Evolutionary conservation across 1,284 basidiomycete genomes (phyloP), one percentile per base, ranked within the genome.

Genomic region (Malassezia obtusa): DNA sequence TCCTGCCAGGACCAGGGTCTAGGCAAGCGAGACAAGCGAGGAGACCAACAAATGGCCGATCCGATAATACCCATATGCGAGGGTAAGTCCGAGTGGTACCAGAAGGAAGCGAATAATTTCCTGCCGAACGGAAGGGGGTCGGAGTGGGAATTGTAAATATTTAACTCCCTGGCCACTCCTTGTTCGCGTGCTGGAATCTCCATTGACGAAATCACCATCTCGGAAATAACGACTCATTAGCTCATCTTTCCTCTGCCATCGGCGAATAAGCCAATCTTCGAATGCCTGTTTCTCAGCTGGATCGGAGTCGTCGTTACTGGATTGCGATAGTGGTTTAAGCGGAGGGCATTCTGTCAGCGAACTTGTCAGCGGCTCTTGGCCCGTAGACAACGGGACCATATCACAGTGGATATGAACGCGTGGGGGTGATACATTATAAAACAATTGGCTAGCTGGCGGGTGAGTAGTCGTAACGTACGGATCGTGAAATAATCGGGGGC

Each of bases 381-480:
- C 19, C 22, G 45, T 10, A 4, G 22, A 36, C 11, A 49, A 17
- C 2, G 47, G 47, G 14, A 49, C 24, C 2, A 49, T 7, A 12
- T 49, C 37, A 14, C 47, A 49, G 31, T 49, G 47, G 4, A 49
- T 15, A 25, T 49, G 47, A 6, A 49, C 26, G 2, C 14, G 2
- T 1, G 47, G 35, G 3, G 47, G 47, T 1, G 47, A 47, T 4
- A 47, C 19, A 37, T 35, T 35, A 8, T 9, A 6, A 5, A 47
- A 26, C 1, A 47, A 15, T 21, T 47, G 45, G n/a, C n/a, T 14
- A 2, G 30, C 43, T 45, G 19, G 14, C n/a, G n/a, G n/a, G n/a
- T n/a, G n/a, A 21, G 26, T 40, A 26, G 10, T 40, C 38, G 26
- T 17, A 45, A 31, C 33, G n/a, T 17, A 35, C 37, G 6, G 22